Evolutionary conservation across 148 eudicot genomes (phyloP).

Genomic region (Rhododendron griersonianum): DNA sequence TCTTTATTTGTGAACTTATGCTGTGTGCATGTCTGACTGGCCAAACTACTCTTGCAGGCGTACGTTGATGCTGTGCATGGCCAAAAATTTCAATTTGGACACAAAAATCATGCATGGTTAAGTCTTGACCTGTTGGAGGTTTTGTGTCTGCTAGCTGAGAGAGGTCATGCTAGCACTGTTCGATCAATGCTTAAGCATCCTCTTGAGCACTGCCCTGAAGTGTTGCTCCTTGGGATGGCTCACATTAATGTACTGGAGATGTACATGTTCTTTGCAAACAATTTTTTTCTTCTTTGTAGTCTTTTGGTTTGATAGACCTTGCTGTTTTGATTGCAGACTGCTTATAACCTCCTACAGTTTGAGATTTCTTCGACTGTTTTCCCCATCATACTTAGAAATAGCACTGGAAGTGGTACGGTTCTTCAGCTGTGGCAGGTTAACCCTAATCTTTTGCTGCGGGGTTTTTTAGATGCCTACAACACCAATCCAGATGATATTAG

Average conservation of each 20-base stretch:
- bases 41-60: conserved; percentile 41
- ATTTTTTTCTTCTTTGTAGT: not conserved
- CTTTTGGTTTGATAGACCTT: conserved; percentile 11
- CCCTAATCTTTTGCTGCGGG: conserved; percentile 53
- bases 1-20: conserved; percentile 1
- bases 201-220: conserved; percentile 75
- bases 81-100: conserved; percentile 57
- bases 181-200: conserved; percentile 73
- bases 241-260: conserved; percentile 59
- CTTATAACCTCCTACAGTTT: conserved; percentile 75
- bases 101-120: conserved; percentile 74
- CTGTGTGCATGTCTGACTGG: conserved; percentile 6
- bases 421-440: conserved; percentile 76
- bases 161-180: conserved; percentile 70
- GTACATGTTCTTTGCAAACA: not conserved
- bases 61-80: conserved; percentile 59
- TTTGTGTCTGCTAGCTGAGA: conserved; percentile 81
- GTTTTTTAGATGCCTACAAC: conserved; percentile 49
- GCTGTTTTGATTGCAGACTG: conserved; percentile 45
- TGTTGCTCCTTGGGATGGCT: conserved; percentile 85
- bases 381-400: conserved; percentile 45
- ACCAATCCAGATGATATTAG: conserved; percentile 43
- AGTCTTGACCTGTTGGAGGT: conserved; percentile 86
- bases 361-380: conserved; percentile 65
- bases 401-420: conserved; percentile 39